Conservation (phyloP, 257 asterid species). For the Verbena officinalis region DNA sequence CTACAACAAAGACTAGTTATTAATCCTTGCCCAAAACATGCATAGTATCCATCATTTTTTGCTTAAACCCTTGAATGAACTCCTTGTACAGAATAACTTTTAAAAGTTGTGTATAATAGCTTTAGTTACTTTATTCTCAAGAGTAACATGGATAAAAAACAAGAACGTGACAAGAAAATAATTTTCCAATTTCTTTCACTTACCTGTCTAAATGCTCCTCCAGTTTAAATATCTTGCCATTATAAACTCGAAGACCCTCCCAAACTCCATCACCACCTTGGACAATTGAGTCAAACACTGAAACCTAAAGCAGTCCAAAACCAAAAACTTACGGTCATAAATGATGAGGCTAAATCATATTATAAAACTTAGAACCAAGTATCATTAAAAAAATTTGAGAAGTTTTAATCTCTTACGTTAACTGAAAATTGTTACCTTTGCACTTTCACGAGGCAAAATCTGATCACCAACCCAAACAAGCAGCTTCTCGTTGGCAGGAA, state of each 20-base stretch:
- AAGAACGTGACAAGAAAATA: not conserved
- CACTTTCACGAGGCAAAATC: conserved; percentile 90
- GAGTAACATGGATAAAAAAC: no score
- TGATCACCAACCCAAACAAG: conserved; percentile 92
- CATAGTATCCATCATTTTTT: no score
- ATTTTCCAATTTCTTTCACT: conserved; percentile 25
- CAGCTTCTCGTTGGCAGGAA: conserved; percentile 78
- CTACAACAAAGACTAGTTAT: conserved; percentile 8
- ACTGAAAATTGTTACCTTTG: conserved; percentile 55
- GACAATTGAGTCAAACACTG: conserved; percentile 87
- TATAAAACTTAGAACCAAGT: conserved; percentile 8
- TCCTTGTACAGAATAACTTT: no score
- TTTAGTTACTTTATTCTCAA: no score
- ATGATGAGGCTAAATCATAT: conserved; percentile 13
- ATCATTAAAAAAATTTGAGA: not conserved
- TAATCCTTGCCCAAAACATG: no score
- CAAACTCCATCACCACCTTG: conserved; percentile 98
- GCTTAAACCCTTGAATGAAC: no score
- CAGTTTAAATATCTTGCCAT: conserved; percentile 76
- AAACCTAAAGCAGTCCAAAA: conserved; percentile 53
- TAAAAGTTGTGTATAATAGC: no score
- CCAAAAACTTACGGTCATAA: conserved; percentile 11
- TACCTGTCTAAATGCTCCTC: conserved; percentile 93
- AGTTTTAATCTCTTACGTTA: conserved; percentile 11
- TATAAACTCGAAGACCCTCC: conserved; percentile 89